Conservation (phyloP, 2,329 filamentous ascomycete species). For the Beauveria brongniartii region DNA sequence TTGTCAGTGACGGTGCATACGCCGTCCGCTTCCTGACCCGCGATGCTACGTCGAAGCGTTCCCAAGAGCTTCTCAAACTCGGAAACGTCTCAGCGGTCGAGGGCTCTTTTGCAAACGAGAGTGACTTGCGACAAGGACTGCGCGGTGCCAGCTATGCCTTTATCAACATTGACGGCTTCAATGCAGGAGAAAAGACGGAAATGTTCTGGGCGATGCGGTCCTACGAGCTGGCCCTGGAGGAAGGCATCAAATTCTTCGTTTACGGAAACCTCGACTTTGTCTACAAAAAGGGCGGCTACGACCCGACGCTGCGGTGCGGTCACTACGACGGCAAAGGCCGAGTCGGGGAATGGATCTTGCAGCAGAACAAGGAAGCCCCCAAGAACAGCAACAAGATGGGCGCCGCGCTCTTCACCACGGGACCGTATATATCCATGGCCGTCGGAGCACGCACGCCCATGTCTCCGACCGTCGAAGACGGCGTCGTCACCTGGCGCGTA, state of each 20-base stretch:
- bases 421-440: slow-evolving; percentile 39
- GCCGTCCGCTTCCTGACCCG: slow-evolving; percentile 39
- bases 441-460: slow-evolving; percentile 29
- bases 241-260: slow-evolving; percentile 34
- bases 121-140: slow-evolving; percentile 34
- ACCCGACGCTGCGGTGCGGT: slow-evolving; percentile 35
- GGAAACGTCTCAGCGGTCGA: slow-evolving; percentile 38
- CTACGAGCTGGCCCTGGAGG: slow-evolving; percentile 34
- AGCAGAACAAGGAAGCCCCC: slow-evolving; percentile 25
- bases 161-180: slow-evolving; percentile 47
- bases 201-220: slow-evolving; percentile 38
- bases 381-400: slow-evolving; percentile 21
- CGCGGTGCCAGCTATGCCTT: slow-evolving; percentile 39
- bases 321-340: slow-evolving; percentile 42
- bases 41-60: slow-evolving; percentile 31
- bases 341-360: slow-evolving; percentile 35
- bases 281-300: slow-evolving; percentile 38
- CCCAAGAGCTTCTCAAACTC: slow-evolving; percentile 32
- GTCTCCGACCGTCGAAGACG: slow-evolving; percentile 30
- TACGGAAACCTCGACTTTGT: slow-evolving; percentile 43
- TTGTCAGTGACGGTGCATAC: slow-evolving; percentile 34
- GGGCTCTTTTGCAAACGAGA: slow-evolving; percentile 40
- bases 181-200: slow-evolving; percentile 43
- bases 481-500: slow-evolving; percentile 32
- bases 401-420: slow-evolving; percentile 31